Conservation (phyloP, 371 early-diverging fungal species). For the Dichotomocladium elegans region DNA sequence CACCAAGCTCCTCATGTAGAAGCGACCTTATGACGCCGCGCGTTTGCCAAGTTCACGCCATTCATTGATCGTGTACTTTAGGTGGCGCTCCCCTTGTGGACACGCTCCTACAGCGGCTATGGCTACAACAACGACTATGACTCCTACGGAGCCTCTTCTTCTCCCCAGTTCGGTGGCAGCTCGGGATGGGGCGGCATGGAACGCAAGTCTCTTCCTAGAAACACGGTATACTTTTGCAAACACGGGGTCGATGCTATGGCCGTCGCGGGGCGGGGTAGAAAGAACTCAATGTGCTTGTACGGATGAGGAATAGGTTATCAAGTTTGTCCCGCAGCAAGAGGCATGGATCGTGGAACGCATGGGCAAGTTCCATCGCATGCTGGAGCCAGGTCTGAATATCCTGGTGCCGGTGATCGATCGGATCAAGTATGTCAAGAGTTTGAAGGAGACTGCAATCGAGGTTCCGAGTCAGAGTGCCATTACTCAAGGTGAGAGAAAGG, state of each 20-base stretch:
- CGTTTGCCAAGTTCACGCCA: no score
- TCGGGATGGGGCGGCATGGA: slow-evolving; percentile 26
- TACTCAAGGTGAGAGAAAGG: slow-evolving; percentile 67
- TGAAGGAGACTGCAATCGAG: slow-evolving; percentile 95
- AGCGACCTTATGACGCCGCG: no score
- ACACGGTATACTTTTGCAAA: slow-evolving; percentile 53
- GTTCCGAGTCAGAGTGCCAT: slow-evolving; percentile 94
- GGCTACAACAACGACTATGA: slow-evolving; percentile 41
- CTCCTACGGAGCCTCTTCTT: slow-evolving; percentile 16
- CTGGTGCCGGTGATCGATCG: slow-evolving; percentile 86
- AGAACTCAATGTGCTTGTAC: no score
- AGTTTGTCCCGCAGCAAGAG: slow-evolving; percentile 98
- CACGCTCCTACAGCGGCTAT: slow-evolving; percentile 26
- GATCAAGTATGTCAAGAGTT: slow-evolving; percentile 87
- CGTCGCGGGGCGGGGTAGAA: no score
- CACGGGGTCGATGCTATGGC: no score
- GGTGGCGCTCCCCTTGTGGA: no score
- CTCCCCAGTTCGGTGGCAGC: slow-evolving; percentile 1
- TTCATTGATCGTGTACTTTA: no score
- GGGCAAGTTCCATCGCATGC: slow-evolving; percentile 80
- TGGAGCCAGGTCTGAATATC: slow-evolving; percentile 91
- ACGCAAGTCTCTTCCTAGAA: slow-evolving; percentile 46
- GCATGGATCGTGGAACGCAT: slow-evolving; percentile 92
- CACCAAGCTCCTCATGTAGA: no score
- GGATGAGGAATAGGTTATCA: slow-evolving; percentile 68